Evolutionary conservation across 2,329 filamentous ascomycete genomes (phyloP).

Genomic region (Fusarium penzigii): DNA sequence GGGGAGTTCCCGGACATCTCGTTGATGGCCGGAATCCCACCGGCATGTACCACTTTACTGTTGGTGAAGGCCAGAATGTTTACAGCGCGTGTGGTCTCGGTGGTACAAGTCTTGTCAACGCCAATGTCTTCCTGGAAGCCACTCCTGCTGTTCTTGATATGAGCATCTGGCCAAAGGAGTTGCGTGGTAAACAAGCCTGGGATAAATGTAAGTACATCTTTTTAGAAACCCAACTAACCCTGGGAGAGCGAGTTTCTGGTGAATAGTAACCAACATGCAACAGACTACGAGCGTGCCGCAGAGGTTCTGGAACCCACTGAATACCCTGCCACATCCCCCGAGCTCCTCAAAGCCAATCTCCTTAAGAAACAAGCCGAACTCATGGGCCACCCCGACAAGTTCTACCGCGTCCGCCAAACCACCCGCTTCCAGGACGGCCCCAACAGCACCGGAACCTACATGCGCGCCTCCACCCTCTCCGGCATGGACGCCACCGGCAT

Average conservation of each 20-base stretch:
- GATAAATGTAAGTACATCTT: constrained; percentile 46
- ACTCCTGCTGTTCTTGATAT: constrained; percentile 55
- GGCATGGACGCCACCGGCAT: constrained; percentile 65
- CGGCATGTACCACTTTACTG: constrained; percentile 63
- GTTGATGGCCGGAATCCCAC: constrained; percentile 53
- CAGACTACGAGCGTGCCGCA: constrained; percentile 59
- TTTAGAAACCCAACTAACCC: too few species aligned
- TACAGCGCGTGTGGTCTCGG: constrained; percentile 64
- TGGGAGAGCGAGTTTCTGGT: too few species aligned
- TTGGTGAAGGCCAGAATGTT: constrained; percentile 65
- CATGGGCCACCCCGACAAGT: constrained; percentile 53
- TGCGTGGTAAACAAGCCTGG: constrained; percentile 46
- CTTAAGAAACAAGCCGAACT: constrained; percentile 57
- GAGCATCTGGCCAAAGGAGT: constrained; percentile 60
- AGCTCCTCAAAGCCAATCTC: constrained; percentile 57
- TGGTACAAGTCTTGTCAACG: constrained; percentile 66
- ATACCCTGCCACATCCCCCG: constrained; percentile 60
- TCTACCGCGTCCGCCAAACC: constrained; percentile 59
- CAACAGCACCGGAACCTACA: constrained; percentile 65
- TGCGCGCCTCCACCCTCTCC: constrained; percentile 59
- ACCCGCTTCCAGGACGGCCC: constrained; percentile 62
- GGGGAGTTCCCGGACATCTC: constrained; percentile 7
- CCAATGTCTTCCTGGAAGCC: constrained; percentile 65
- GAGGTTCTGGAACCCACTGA: constrained; percentile 58
- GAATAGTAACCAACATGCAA: background rate